These are phyloP conservation scores for Parascedosporium putredinis DNA, from an alignment of 2,329 filamentous ascomycete species.

Conservation along the genomic window DNA sequence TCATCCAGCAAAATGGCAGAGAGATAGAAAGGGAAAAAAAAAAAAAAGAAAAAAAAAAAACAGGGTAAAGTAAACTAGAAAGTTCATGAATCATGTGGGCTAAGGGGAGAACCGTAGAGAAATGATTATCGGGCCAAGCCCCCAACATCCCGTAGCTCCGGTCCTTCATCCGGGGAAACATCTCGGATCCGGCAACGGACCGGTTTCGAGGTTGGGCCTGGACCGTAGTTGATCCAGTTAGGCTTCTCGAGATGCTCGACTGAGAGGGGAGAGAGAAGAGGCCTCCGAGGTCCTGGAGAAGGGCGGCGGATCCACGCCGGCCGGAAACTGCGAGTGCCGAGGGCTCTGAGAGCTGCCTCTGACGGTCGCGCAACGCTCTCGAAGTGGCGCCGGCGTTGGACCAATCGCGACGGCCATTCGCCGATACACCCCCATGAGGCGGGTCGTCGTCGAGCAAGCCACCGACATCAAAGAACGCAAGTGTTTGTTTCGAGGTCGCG, in stretches of 20 bases:
- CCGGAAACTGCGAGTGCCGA: slow-evolving; percentile 34
- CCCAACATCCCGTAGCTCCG: slow-evolving; percentile 4
- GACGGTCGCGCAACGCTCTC: slow-evolving; percentile 23
- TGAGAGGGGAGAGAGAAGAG: slow-evolving; percentile 18
- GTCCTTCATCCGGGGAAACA: not conserved
- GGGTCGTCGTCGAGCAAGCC: slow-evolving; percentile 54
- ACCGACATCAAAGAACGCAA: slow-evolving; percentile 81
- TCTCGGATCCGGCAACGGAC: not conserved
- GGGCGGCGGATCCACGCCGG: slow-evolving; percentile 42
- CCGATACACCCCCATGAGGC: slow-evolving; percentile 20
- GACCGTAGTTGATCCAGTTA: not conserved
- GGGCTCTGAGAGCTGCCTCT: slow-evolving; percentile 19
- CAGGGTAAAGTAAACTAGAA: not conserved
- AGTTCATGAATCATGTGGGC: no score
- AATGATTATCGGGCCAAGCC: not conserved
- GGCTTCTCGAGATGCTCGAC: not conserved
- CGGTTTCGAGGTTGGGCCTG: not conserved
- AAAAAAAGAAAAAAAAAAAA: not conserved
- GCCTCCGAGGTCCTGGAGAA: slow-evolving; percentile 50
- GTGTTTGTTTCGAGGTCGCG: slow-evolving; percentile 19
- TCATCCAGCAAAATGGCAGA: not conserved
- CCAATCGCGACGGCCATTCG: slow-evolving; percentile 15
- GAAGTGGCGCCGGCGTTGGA: slow-evolving; percentile 21
- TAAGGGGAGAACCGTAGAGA: no score
- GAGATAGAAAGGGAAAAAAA: not conserved